Evolutionary conservation across 805 yeast genomes (phyloP), one percentile per base, ranked within the genome.

Genomic region (Lipomyces mesembrius): DNA sequence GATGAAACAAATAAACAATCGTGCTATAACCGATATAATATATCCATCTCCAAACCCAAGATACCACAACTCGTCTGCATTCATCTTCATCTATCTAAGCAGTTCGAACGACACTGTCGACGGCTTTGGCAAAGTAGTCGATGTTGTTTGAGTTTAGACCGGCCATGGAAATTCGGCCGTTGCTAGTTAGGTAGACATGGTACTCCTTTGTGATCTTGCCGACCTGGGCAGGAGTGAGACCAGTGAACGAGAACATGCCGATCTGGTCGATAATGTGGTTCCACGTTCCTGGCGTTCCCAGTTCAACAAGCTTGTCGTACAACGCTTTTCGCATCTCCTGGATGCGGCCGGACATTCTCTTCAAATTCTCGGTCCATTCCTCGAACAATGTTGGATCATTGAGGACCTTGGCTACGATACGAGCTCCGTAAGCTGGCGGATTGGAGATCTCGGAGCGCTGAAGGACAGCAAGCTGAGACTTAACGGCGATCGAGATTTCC

Each of bases 191-290:
- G 77, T 94, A 94, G 58, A 94, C 87, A 39, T 88, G 97, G 78
- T 88, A 96, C 73, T 88, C 85, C 65, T 83, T 77, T 74, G 91
- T 96, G 69, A 93, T 83, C 72, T 90, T 84, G 61, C 83, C 84
- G 63, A 90, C 97, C 86, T 91, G 94, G 39, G 85, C 88, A 35
- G 89, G 81, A 5, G 84, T 79, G 74, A 94, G 84, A 1, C 97
- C 99, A 37, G 98, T 94, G 81, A 88, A 94, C 46, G 97, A 92
- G 78, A 94, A 94, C 98, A 94, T 94, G 74, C 99, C 99, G 69
- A 91, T 89, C 82, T 95, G 99, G 71, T 83, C 82, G 58, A 87
- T 88, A 75, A 94, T 91, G 80, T 94, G 98, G 72, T 87, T 89
- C 98, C 98, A 94, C 74, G 83, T 85, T 59, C 97, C 97, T 37